These are phyloP conservation scores for Mucor velutinosus DNA, from an alignment of 371 early-diverging fungal genomes.

Conservation along the genomic window DNA sequence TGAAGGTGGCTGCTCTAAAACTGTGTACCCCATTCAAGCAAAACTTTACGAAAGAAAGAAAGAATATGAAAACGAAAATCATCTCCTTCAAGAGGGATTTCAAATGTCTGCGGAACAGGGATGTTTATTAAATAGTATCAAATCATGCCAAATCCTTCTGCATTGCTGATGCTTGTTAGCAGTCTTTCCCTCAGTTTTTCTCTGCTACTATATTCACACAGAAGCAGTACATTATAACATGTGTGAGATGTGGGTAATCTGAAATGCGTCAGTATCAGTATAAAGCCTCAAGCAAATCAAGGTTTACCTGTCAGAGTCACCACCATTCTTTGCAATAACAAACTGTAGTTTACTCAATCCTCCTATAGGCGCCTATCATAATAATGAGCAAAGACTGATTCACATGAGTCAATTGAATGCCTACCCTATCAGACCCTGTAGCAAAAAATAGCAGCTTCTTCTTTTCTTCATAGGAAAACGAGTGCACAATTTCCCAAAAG, in stretches of 20 bases:
- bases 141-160: slow-evolving; percentile 86
- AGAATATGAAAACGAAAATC: too few relatives aligned
- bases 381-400: not conserved
- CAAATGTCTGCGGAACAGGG: not conserved
- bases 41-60: too few relatives aligned
- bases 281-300: not conserved
- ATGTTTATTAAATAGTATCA: slow-evolving; percentile 9
- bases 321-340: slow-evolving; percentile 97
- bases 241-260: slow-evolving; percentile 79
- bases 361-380: slow-evolving; percentile 86
- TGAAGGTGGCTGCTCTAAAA: not conserved
- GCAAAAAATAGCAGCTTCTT: slow-evolving; percentile 94
- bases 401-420: not conserved
- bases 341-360: slow-evolving; percentile 90
- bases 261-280: slow-evolving; percentile 15
- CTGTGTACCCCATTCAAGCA: not conserved
- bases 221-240: slow-evolving; percentile 90
- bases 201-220: slow-evolving; percentile 85
- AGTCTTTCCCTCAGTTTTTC: slow-evolving; percentile 81
- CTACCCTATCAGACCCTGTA: slow-evolving; percentile 94
- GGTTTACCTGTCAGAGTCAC: slow-evolving; percentile 81
- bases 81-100: too few relatives aligned
- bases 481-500: slow-evolving; percentile 96
- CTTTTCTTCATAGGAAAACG: slow-evolving; percentile 81
- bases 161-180: slow-evolving; percentile 80